Evolutionary conservation across 1,284 basidiomycete genomes (phyloP).

Genomic region (Naganishia albida): DNA sequence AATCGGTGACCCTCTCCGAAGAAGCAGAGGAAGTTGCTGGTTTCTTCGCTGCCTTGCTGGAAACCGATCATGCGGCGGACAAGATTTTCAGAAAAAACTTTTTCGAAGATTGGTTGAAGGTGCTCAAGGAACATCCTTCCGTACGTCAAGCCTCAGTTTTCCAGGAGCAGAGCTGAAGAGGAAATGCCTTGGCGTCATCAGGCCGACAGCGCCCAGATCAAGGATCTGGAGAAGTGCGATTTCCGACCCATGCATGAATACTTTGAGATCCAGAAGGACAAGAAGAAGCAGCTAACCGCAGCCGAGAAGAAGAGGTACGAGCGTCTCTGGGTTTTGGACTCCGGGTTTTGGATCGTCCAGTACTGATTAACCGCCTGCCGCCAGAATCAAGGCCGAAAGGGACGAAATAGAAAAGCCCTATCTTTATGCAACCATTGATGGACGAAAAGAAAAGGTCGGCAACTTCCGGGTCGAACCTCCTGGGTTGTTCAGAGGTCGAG

Average conservation of each 20-base stretch:
- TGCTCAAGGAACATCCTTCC: slow-evolving; percentile 82
- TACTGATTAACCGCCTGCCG: slow-evolving; percentile 3
- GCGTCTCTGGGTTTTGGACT: not conserved
- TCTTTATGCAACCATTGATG: slow-evolving; percentile 82
- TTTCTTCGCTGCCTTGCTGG: slow-evolving; percentile 91
- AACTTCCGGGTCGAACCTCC: slow-evolving; percentile 99
- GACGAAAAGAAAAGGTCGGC: slow-evolving; percentile 94
- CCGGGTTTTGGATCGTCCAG: not conserved
- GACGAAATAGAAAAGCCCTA: slow-evolving; percentile 83
- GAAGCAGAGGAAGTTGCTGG: slow-evolving; percentile 95
- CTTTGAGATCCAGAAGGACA: slow-evolving; percentile 87
- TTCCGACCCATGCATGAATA: slow-evolving; percentile 93
- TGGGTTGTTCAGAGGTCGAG: slow-evolving; percentile 93
- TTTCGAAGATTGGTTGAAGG: slow-evolving; percentile 82
- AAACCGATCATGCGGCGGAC: slow-evolving; percentile 91
- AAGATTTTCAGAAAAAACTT: slow-evolving; percentile 91
- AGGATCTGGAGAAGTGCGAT: slow-evolving; percentile 79
- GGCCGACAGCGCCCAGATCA: slow-evolving; percentile 72
- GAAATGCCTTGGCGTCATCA: slow-evolving; percentile 12
- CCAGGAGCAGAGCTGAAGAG: not conserved
- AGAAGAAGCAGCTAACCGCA: slow-evolving; percentile 81
- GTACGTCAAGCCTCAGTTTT: slow-evolving; percentile 58
- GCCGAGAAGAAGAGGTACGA: slow-evolving; percentile 79
- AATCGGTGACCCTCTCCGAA: slow-evolving; percentile 73
- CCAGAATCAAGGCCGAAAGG: slow-evolving; percentile 71